Conservation (phyloP, 75 land plant species). For the Picea glauca region DNA sequence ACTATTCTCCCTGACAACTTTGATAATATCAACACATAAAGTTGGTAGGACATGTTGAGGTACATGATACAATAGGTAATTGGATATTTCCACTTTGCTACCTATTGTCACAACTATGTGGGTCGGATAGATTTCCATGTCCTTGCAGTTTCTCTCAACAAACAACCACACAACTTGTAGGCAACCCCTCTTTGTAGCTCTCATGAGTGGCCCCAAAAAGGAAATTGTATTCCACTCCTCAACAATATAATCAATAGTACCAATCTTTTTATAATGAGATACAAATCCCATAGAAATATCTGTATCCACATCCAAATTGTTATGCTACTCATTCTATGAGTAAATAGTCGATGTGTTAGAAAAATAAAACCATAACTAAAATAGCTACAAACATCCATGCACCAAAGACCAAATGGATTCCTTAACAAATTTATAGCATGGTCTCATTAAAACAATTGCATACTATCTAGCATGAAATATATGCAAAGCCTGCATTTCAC, state of each 20-base stretch:
- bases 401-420: no score
- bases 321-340: conserved; percentile 82
- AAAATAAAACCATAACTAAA: no score
- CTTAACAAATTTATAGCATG: no score
- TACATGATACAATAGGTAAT: conserved; percentile 74
- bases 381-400: no score
- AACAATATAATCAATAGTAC: conserved; percentile 91
- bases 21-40: no score
- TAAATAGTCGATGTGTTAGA: no score
- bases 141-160: conserved; percentile 80
- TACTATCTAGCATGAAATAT: no score
- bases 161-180: no score
- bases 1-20: no score
- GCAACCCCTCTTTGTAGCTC: conserved; percentile 88
- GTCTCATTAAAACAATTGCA: no score
- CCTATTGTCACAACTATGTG: conserved; percentile 83
- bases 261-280: conserved; percentile 83
- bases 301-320: conserved; percentile 87
- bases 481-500: no score
- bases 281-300: conserved; percentile 94
- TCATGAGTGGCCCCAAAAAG: conserved; percentile 90
- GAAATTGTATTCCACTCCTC: conserved; percentile 77
- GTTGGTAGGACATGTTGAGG: conserved; percentile 82
- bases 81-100: no score
- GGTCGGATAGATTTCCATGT: conserved; percentile 95